These are phyloP conservation scores for Microsporum audouinii DNA, from an alignment of 2,329 filamentous ascomycete species.

Conservation along the genomic window DNA sequence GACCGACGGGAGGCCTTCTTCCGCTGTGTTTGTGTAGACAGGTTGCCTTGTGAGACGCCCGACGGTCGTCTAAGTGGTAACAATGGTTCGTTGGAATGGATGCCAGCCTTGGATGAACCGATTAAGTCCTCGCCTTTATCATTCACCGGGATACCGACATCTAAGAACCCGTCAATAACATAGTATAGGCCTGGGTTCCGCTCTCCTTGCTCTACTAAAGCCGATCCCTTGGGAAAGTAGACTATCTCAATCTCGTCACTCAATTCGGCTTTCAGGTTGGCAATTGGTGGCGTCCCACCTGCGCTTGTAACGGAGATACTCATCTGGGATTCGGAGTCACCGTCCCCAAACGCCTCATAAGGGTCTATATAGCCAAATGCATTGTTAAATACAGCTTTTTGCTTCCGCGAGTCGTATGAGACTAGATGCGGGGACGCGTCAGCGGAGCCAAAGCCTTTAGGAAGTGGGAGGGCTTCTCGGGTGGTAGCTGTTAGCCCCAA, in stretches of 20 bases:
- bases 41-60: constrained; percentile 13
- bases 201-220: constrained; percentile 92
- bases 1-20: constrained; percentile 49
- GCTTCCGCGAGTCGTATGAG: constrained; percentile 68
- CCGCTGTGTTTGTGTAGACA: constrained; percentile 23
- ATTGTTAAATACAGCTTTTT: constrained; percentile 71
- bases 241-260: constrained; percentile 93
- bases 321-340: constrained; percentile 74
- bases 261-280: constrained; percentile 63
- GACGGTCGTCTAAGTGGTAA: constrained; percentile 36
- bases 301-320: constrained; percentile 54
- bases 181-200: constrained; percentile 96
- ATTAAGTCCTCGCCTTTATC: constrained; percentile 42
- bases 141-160: constrained; percentile 72
- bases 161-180: constrained; percentile 91
- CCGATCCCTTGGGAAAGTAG: constrained; percentile 87
- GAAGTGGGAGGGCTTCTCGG: constrained; percentile 46
- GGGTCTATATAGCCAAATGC: constrained; percentile 86
- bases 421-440: constrained; percentile 77
- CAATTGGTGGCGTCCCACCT: constrained; percentile 49
- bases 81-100: constrained; percentile 29
- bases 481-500: constrained; percentile 63
- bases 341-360: constrained; percentile 60
- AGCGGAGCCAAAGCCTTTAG: constrained; percentile 55
- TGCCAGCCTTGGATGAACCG: constrained; percentile 23